A percentile compares a stretch with the other conserved stretches of the same genome.
Conservation (phyloP, 1,284 basidiomycete species). For the Melanopsichium pennsylvanicum region DNA sequence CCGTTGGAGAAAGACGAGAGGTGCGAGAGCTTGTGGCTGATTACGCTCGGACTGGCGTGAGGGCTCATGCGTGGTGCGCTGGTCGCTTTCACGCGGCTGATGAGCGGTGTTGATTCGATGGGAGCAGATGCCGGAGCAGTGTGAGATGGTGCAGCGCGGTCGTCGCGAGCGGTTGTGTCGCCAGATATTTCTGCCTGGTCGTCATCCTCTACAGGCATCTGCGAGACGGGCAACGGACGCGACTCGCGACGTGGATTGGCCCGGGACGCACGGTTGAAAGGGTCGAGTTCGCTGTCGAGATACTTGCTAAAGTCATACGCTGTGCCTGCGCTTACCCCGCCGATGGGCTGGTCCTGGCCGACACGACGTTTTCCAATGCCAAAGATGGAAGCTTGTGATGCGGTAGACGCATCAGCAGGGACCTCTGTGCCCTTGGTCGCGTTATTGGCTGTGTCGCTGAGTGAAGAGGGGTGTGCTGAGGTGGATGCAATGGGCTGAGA, state of each 20-base stretch:
- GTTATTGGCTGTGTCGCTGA: not conserved
- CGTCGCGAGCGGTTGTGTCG: constrained; percentile 37
- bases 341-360: constrained; percentile 24
- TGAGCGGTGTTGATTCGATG: constrained; percentile 34
- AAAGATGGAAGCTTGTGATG: constrained; percentile 33
- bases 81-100: constrained; percentile 26
- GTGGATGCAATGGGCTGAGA: not conserved
- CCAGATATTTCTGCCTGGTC: constrained; percentile 19
- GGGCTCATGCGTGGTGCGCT: constrained; percentile 33
- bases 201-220: not conserved
- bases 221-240: constrained; percentile 31
- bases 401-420: constrained; percentile 7
- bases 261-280: constrained; percentile 42
- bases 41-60: constrained; percentile 37
- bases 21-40: constrained; percentile 38
- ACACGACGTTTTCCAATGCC: constrained; percentile 25
- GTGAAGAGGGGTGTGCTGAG: not conserved
- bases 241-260: constrained; percentile 32
- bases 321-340: constrained; percentile 12
- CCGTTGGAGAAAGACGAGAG: constrained; percentile 33
- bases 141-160: not conserved
- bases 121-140: constrained; percentile 2
- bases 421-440: not conserved
- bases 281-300: constrained; percentile 41
- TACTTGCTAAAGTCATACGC: constrained; percentile 46